These are phyloP conservation scores for Carpinus fangiana DNA, from an alignment of 306 rosid genomes.

Conservation along the genomic window DNA sequence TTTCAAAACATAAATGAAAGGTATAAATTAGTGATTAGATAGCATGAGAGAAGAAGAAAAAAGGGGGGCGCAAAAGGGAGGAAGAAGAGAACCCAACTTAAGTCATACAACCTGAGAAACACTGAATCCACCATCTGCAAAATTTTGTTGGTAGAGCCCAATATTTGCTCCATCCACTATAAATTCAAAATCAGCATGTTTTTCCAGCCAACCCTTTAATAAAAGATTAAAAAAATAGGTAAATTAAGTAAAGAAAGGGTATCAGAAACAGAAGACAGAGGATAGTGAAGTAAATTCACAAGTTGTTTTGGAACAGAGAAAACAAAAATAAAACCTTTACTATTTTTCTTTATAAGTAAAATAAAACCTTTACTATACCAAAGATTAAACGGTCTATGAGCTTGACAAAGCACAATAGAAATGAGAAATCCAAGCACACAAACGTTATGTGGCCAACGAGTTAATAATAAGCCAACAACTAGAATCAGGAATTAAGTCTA, in stretches of 20 bases:
- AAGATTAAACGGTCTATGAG: neutral
- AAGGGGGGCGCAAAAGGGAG: neutral
- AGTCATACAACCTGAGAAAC: constrained; percentile 67
- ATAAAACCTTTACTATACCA: neutral
- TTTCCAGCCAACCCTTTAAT: constrained; percentile 72
- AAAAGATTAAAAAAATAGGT: constrained; percentile 2
- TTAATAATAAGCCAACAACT: neutral
- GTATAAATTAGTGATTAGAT: constrained; percentile 1
- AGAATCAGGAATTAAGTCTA: neutral
- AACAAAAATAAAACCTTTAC: neutral
- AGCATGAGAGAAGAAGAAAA: neutral
- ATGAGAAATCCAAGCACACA: neutral
- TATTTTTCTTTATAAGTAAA: neutral
- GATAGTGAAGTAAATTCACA: neutral
- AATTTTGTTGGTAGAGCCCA: constrained; percentile 95
- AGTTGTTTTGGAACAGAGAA: neutral
- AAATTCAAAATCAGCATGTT: constrained; percentile 55
- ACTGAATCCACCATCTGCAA: constrained; percentile 87
- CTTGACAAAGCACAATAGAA: neutral
- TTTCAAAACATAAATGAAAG: constrained; percentile 32
- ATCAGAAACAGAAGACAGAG: constrained; percentile 4
- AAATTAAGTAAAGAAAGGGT: neutral
- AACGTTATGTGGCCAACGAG: neutral
- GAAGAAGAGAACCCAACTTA: constrained; percentile 2
- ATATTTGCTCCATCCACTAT: constrained; percentile 90